phyloP scores from a whole-genome alignment of 2,329 filamentous ascomycete genomes.

The Stachybotrys chartarum region DNA sequence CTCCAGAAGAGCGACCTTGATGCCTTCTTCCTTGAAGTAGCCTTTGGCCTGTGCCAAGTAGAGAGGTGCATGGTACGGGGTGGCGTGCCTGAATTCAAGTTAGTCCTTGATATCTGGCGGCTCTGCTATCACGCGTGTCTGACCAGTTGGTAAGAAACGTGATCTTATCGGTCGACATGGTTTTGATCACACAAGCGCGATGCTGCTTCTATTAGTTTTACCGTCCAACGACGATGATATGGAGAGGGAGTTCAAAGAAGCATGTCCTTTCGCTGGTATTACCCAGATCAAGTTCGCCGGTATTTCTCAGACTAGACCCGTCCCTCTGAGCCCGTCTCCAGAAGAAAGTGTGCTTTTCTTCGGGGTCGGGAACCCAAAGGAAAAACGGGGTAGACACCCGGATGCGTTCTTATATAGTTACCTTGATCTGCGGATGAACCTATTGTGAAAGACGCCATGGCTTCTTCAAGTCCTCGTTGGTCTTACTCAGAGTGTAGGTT shows the following conservation, averaged over 20 bases:
- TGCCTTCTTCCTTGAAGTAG: constrained; percentile 67
- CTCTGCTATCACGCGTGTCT: constrained; percentile 1
- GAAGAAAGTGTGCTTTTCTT: background rate
- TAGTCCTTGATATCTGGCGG: constrained; percentile 9
- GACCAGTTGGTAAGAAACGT: constrained; percentile 82
- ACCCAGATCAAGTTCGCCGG: constrained; percentile 81
- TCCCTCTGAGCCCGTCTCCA: constrained; percentile 13
- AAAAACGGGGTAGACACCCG: constrained; percentile 32
- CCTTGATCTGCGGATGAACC: constrained; percentile 24
- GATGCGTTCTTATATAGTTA: constrained; percentile 39
- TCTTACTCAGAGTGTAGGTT: background rate
- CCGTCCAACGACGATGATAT: constrained; percentile 14
- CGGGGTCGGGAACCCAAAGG: background rate
- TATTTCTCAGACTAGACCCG: constrained; percentile 61
- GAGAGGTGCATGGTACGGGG: constrained; percentile 71
- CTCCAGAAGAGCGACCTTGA: constrained; percentile 71
- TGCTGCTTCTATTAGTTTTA: constrained; percentile 42
- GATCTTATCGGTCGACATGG: constrained; percentile 78
- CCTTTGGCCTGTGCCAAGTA: constrained; percentile 72
- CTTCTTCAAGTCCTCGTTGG: background rate
- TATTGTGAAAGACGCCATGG: constrained; percentile 16
- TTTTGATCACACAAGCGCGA: constrained; percentile 33
- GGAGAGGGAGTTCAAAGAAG: constrained; percentile 47
- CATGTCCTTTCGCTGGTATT: constrained; percentile 86
- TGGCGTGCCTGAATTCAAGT: constrained; percentile 58